These are phyloP conservation scores for Cladorrhinum samala DNA, from an alignment of 495 filamentous ascomycete species.

Conservation along the genomic window DNA sequence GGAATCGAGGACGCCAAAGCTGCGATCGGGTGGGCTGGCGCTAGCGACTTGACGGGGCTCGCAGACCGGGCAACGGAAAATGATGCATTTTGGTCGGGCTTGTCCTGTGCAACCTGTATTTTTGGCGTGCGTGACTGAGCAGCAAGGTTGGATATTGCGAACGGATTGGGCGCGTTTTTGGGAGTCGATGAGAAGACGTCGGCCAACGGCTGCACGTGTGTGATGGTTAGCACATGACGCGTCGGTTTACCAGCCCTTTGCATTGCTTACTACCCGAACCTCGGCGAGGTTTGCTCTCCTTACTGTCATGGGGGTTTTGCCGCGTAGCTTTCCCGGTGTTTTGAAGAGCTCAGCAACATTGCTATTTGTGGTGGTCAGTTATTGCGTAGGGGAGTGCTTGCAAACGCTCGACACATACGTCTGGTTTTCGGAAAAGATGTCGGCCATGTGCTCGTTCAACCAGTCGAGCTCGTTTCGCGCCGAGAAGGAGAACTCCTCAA, in stretches of 20 bases:
- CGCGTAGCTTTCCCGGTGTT: conserved; percentile 87
- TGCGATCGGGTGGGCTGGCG: conserved; percentile 14
- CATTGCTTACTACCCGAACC: conserved; percentile 57
- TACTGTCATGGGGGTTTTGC: conserved; percentile 82
- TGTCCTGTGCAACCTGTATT: conserved; percentile 33
- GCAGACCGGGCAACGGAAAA: conserved; percentile 15
- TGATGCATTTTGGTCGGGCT: conserved; percentile 1
- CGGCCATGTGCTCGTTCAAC: conserved; percentile 95
- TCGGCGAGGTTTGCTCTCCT: conserved; percentile 63
- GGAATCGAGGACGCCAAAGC: conserved; percentile 17
- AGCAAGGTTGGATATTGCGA: conserved; percentile 26
- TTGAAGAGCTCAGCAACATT: conserved; percentile 92
- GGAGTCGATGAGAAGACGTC: conserved; percentile 65
- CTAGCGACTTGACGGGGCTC: conserved; percentile 20
- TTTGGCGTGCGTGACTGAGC: conserved; percentile 32
- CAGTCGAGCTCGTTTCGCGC: conserved; percentile 89
- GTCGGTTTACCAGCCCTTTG: background rate
- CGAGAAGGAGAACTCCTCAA: conserved; percentile 83
- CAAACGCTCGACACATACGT: conserved; percentile 49
- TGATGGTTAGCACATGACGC: conserved; percentile 14
- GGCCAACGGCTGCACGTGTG: conserved; percentile 62
- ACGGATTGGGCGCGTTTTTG: conserved; percentile 40
- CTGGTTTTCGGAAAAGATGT: conserved; percentile 82
- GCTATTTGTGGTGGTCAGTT: conserved; percentile 33
- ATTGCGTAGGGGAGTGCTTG: background rate